Evolutionary conservation across 2,329 filamentous ascomycete species (phyloP), one percentile per base, ranked within the genome.

Genomic region (Monilinia polystroma): DNA sequence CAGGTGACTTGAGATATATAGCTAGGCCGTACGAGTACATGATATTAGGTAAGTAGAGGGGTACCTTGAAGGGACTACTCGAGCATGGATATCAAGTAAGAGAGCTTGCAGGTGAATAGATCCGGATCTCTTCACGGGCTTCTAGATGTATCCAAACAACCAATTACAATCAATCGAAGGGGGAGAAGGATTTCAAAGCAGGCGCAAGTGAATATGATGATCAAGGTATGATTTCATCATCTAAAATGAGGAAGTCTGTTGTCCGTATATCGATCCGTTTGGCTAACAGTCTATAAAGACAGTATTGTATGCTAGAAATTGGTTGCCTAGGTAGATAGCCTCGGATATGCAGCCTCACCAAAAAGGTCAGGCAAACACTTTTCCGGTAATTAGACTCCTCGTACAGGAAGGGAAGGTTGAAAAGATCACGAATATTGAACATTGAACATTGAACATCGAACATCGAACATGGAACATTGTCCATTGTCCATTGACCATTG

Each of bases 311-410:
- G 6, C 6, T 35, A 35, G 32, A 35, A 35, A 35, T 35, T 7
- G 32, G 32, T 35, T 35, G 32, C 32, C 32, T 35, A 35, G 5
- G 5, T 35, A 35, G 32, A 29, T 38, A 60, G 57, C 57, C 45
- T 60, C 29, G 58, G 58, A n/a, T 60, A 60, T 60, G 45, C 58
- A 60, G 32, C 45, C n/a, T 60, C 8, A 51, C 45, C 29, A 38
- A 60, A 60, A 14, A 18, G 32, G 58, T 23, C 49, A 60, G 58
- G n/a, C n/a, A 49, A 26, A 26, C 16, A 49, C 12, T 23, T 23
- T 2, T 23, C 23, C 26, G 49, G 45, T 51, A 60, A 35, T 47
- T 59, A 35, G 4, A 16, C 14, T 49, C 49, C 45, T 49, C 20
- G 8, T 51, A 51, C 45, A 60, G 58, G 58, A 23, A 51, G 49